Percentiles rank a stretch among this genome's conserved stretches.
These are phyloP conservation scores for Glycine tomentella DNA, from an alignment of 306 rosid genomes.

Conservation along the genomic window DNA sequence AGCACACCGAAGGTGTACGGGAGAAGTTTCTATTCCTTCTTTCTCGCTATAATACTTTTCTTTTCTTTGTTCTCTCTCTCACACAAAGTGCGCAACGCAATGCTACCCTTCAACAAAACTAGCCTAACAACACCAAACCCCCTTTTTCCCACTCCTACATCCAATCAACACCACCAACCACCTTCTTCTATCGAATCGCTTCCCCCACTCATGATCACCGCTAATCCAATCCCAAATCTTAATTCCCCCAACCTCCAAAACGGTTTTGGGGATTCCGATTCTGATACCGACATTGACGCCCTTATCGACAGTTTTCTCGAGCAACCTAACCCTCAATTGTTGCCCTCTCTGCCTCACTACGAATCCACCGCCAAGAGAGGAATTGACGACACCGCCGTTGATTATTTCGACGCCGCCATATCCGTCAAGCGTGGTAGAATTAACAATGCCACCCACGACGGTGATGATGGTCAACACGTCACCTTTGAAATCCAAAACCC, in stretches of 20 bases:
- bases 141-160: background rate
- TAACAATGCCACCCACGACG: background rate
- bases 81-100: background rate
- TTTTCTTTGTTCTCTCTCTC: no score
- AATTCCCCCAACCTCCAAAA: background rate
- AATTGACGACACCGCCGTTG: background rate
- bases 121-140: background rate
- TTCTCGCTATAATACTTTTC: no score
- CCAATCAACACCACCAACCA: background rate
- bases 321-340: background rate
- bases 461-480: background rate
- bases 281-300: conserved; percentile 22
- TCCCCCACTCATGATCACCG: background rate
- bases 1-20: no score
- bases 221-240: background rate
- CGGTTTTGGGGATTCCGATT: conserved; percentile 15
- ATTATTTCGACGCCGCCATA: background rate
- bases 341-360: background rate
- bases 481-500: background rate
- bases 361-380: conserved; percentile 42
- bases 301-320: background rate
- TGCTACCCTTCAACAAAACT: background rate
- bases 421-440: background rate
- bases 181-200: background rate
- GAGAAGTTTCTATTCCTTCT: no score